Conservation (phyloP, 768 basidiomycete genomes). For the Leccinum subtestaceum region DNA sequence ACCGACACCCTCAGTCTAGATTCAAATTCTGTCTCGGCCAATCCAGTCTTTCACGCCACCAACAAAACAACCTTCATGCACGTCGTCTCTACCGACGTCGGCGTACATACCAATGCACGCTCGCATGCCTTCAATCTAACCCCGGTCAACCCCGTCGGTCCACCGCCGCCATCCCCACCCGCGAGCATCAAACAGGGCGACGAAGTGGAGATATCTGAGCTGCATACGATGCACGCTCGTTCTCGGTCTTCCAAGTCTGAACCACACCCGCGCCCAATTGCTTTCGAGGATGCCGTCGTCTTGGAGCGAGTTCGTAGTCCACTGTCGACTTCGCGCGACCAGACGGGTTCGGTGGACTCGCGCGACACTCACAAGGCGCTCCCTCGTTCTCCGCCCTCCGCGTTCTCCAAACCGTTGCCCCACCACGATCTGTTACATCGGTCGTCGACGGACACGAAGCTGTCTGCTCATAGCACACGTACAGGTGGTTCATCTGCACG, state of each 20-base stretch:
- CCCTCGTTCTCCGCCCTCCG: constrained; percentile 20
- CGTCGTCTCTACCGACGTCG: constrained; percentile 26
- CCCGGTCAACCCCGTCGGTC: constrained; percentile 35
- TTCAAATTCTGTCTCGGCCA: constrained; percentile 32
- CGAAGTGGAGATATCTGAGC: constrained; percentile 15
- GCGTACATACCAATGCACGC: constrained; percentile 7
- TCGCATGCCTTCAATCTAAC: not conserved
- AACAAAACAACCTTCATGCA: constrained; percentile 35
- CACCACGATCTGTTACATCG: constrained; percentile 39
- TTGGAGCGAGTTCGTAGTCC: constrained; percentile 20
- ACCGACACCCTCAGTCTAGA: constrained; percentile 48
- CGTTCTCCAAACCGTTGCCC: constrained; percentile 17
- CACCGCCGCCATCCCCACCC: constrained; percentile 56
- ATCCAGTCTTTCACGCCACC: constrained; percentile 35
- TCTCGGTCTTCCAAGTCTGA: constrained; percentile 21
- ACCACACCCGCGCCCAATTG: constrained; percentile 21
- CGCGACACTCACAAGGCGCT: constrained; percentile 17
- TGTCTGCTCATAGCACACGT: constrained; percentile 30
- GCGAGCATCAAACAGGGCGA: constrained; percentile 36
- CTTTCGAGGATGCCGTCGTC: constrained; percentile 35
- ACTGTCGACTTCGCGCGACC: constrained; percentile 22
- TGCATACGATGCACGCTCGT: constrained; percentile 32
- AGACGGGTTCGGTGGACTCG: constrained; percentile 32
- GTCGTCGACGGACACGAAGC: constrained; percentile 50
- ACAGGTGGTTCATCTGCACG: constrained; percentile 21